A percentile compares a stretch with the other conserved stretches of the same genome.
Evolutionary conservation across 371 early-diverging fungal species (phyloP).

Genomic region (Actinomortierella wolfii): DNA sequence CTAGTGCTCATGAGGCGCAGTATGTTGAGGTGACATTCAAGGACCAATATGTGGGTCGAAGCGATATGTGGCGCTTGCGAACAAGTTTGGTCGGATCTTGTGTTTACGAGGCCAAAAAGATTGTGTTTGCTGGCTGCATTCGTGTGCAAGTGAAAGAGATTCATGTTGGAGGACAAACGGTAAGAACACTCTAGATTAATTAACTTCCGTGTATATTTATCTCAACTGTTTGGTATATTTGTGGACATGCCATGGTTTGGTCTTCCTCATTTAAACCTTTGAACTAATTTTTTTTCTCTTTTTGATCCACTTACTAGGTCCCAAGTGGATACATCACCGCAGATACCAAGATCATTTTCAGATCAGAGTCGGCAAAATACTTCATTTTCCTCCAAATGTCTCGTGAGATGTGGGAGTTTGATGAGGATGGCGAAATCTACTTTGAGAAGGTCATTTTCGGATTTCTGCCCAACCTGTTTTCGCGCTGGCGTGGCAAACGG

Average conservation of each 20-base stretch:
- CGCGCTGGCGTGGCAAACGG: slow-evolving; percentile 74
- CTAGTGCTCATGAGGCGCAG: slow-evolving; percentile 65
- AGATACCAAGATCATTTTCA: slow-evolving; percentile 85
- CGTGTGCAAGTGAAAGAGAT: slow-evolving; percentile 87
- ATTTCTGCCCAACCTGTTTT: slow-evolving; percentile 89
- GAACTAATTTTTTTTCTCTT: background rate
- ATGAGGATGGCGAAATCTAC: slow-evolving; percentile 93
- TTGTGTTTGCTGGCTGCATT: slow-evolving; percentile 74
- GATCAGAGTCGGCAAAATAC: slow-evolving; percentile 93
- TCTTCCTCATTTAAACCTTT: background rate
- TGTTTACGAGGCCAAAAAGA: slow-evolving; percentile 82
- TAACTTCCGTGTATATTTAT: too few relatives aligned
- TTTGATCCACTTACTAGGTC: slow-evolving; percentile 41
- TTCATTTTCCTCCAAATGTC: slow-evolving; percentile 96
- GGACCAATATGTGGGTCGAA: slow-evolving; percentile 91
- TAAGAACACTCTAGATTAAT: slow-evolving; percentile 22
- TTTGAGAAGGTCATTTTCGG: slow-evolving; percentile 90
- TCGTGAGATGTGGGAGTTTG: slow-evolving; percentile 96
- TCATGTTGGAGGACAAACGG: slow-evolving; percentile 63
- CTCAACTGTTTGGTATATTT: too few relatives aligned
- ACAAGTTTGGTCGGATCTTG: slow-evolving; percentile 70
- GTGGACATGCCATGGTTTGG: background rate
- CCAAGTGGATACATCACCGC: slow-evolving; percentile 79
- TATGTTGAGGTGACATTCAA: slow-evolving; percentile 88
- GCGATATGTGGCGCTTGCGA: slow-evolving; percentile 94